phyloP scores from a whole-genome alignment of 2,329 filamentous ascomycete species.

The Diplodia corticola region DNA sequence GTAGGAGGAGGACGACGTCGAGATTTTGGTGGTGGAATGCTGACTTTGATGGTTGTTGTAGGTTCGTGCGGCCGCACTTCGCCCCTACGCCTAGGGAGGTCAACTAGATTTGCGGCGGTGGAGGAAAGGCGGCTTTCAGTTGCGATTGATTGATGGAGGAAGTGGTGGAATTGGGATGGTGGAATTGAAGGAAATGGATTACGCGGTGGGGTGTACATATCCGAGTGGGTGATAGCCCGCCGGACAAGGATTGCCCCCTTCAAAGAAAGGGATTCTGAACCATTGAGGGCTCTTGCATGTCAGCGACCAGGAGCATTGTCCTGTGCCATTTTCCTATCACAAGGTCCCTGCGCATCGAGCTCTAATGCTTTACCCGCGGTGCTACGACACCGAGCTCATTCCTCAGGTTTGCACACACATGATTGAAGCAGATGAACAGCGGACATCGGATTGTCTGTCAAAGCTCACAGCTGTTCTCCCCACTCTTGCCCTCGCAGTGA shows the following conservation, averaged over 20 bases:
- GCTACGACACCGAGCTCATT: neutral
- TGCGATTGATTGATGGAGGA: neutral
- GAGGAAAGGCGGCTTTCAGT: too few species aligned
- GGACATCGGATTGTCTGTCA: neutral
- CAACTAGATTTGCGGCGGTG: constrained; percentile 50
- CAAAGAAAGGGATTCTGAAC: neutral
- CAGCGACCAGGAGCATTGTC: neutral
- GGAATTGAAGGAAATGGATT: neutral
- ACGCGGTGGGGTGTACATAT: constrained; percentile 1
- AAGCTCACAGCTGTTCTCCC: neutral
- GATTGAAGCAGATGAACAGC: neutral
- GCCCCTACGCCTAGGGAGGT: constrained; percentile 67
- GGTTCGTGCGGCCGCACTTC: constrained; percentile 72
- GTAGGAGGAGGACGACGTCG: too few species aligned
- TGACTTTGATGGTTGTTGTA: constrained; percentile 24
- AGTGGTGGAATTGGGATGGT: neutral
- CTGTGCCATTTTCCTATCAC: neutral
- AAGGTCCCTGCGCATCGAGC: neutral
- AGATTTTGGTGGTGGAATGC: neutral
- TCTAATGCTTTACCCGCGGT: neutral
- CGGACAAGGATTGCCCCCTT: constrained; percentile 2
- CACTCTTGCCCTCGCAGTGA: neutral
- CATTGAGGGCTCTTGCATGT: neutral
- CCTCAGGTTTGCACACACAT: neutral
- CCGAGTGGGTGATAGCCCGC: neutral